Evolutionary conservation across 306 rosid genomes (phyloP).

Genomic region (Malus orientalis): DNA sequence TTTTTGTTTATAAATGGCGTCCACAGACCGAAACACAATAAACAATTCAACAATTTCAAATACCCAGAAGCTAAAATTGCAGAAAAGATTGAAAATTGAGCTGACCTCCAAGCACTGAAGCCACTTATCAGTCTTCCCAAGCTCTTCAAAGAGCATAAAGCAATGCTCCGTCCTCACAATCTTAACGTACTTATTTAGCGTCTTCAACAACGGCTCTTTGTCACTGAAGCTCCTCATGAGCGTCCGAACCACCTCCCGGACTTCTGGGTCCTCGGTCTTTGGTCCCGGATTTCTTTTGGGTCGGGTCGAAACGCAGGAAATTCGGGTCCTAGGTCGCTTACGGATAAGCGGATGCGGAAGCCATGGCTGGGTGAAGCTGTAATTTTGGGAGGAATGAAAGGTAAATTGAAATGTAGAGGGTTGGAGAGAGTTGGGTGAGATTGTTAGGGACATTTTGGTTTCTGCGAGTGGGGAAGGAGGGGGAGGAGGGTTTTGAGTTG

Average conservation of each 20-base stretch:
- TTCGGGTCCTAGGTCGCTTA: conserved; percentile 10
- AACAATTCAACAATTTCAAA: background rate
- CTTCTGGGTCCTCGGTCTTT: conserved; percentile 37
- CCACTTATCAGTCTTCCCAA: conserved; percentile 71
- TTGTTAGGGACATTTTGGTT: conserved; percentile 19
- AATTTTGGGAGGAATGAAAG: conserved; percentile 15
- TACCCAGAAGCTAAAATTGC: conserved; percentile 1
- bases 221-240: conserved; percentile 49
- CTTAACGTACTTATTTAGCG: conserved; percentile 64
- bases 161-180: conserved; percentile 74
- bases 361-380: conserved; percentile 21
- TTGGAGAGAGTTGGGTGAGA: conserved; percentile 25
- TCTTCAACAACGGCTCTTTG: conserved; percentile 64
- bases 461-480: background rate
- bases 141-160: conserved; percentile 74
- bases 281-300: conserved; percentile 22
- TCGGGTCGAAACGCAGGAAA: conserved; percentile 36
- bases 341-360: conserved; percentile 6
- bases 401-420: conserved; percentile 6
- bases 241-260: conserved; percentile 51
- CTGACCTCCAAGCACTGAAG: conserved; percentile 87
- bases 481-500: background rate
- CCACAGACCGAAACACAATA: background rate
- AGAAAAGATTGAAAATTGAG: background rate
- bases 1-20: background rate